phyloP scores from a whole-genome alignment of 129 eudicot species.

The Mikania micrantha region DNA sequence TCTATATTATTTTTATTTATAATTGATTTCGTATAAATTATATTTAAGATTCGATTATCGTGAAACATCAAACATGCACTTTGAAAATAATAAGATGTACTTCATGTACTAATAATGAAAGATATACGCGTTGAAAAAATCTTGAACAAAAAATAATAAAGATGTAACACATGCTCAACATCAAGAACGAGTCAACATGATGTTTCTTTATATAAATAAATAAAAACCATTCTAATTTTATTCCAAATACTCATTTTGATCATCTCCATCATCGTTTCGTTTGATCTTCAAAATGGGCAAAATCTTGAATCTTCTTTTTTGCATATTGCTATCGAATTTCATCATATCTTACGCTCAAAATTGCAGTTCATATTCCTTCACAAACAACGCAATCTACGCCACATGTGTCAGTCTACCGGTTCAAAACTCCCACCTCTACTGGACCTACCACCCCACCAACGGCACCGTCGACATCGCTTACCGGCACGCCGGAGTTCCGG shows the following conservation, averaged over 20 bases:
- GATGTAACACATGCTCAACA: not conserved
- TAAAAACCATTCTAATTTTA: not conserved
- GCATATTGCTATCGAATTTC: conserved; percentile 12
- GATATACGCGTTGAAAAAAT: conserved; percentile 5
- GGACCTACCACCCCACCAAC: conserved; percentile 50
- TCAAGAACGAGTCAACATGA: conserved; percentile 23
- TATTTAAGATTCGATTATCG: not conserved
- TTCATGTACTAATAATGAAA: not conserved
- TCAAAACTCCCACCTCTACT: conserved; percentile 52
- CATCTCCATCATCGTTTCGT: not conserved
- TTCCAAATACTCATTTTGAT: not conserved
- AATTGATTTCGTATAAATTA: not conserved
- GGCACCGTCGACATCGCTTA: conserved; percentile 62
- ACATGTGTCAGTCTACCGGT: conserved; percentile 48
- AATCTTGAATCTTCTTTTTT: conserved; percentile 16
- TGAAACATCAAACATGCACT: not conserved
- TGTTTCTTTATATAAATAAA: conserved; percentile 23
- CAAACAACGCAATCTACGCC: conserved; percentile 28
- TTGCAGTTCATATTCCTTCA: conserved; percentile 35
- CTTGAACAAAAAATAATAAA: not conserved
- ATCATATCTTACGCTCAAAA: conserved; percentile 41
- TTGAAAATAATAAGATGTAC: not conserved
- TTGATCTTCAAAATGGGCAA: conserved; percentile 25
- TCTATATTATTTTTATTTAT: no score
- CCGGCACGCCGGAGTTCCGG: conserved; percentile 40